These are phyloP conservation scores for Trichoderma lentiforme DNA, from an alignment of 2,329 filamentous ascomycete genomes.

Conservation along the genomic window DNA sequence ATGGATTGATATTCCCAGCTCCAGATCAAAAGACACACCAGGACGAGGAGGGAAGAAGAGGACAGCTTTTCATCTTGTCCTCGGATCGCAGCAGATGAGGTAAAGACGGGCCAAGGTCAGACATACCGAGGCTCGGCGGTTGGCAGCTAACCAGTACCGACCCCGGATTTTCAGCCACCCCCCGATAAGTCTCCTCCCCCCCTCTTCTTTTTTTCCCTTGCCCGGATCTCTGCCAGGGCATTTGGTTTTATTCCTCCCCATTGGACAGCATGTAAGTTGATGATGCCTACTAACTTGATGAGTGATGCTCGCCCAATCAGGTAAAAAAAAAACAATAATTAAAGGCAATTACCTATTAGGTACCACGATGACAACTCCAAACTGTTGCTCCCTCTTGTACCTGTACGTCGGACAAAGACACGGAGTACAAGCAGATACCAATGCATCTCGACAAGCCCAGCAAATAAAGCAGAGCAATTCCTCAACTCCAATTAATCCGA, in stretches of 20 bases:
- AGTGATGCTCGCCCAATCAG: background rate
- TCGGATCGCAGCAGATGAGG: background rate
- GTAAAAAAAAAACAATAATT: background rate
- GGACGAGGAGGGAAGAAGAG: background rate
- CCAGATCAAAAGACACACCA: background rate
- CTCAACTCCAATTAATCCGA: background rate
- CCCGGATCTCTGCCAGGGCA: background rate
- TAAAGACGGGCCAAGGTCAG: background rate
- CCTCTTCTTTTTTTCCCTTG: background rate
- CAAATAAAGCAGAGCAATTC: background rate
- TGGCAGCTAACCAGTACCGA: background rate
- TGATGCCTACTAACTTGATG: background rate
- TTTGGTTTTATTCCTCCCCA: background rate
- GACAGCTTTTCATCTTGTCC: background rate
- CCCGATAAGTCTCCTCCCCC: background rate
- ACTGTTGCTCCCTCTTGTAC: background rate
- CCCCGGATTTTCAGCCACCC: slow-evolving; percentile 12
- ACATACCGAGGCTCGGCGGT: slow-evolving; percentile 17
- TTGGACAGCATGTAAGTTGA: slow-evolving; percentile 9
- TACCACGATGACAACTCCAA: background rate
- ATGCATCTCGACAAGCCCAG: background rate
- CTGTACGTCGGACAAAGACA: background rate
- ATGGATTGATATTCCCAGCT: background rate
- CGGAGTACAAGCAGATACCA: background rate
- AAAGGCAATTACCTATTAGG: too few species aligned